A percentile compares a stretch with the other conserved stretches of the same genome.
phyloP scores from a whole-genome alignment of 805 yeast genomes.

The Spencermartinsiella europaea region DNA sequence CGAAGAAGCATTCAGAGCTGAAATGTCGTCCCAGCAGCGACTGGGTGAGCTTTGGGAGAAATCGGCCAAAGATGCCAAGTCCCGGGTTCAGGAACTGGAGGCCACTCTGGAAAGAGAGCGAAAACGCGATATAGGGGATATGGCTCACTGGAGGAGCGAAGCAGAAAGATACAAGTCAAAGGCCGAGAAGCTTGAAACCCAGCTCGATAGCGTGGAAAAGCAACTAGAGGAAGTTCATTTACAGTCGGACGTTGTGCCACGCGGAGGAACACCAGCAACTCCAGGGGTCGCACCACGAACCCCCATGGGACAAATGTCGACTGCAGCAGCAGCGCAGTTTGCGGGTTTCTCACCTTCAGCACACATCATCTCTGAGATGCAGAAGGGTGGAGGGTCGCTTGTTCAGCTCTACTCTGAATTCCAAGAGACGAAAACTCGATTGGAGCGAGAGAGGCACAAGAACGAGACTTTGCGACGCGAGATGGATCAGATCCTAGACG shows the following conservation, averaged over 20 bases:
- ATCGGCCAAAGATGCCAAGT: slow-evolving; percentile 46
- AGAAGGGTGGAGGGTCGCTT: slow-evolving; percentile 50
- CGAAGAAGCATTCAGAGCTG: slow-evolving; percentile 50
- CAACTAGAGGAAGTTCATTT: slow-evolving; percentile 15
- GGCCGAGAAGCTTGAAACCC: slow-evolving; percentile 35
- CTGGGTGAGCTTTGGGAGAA: slow-evolving; percentile 52
- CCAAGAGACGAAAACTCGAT: slow-evolving; percentile 56
- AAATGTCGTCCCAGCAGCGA: slow-evolving; percentile 58
- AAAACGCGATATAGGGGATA: slow-evolving; percentile 29
- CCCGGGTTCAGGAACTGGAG: slow-evolving; percentile 52
- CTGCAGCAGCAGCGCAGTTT: slow-evolving; percentile 6
- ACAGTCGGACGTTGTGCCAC: slow-evolving; percentile 14
- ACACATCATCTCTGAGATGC: slow-evolving; percentile 44
- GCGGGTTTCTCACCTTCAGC: slow-evolving; percentile 50
- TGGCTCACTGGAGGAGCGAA: slow-evolving; percentile 33
- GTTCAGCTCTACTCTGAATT: slow-evolving; percentile 64
- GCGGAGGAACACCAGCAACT: slow-evolving; percentile 7
- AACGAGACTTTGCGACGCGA: slow-evolving; percentile 67
- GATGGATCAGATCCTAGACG: slow-evolving; percentile 64
- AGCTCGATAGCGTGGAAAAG: slow-evolving; percentile 42
- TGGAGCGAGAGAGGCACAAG: slow-evolving; percentile 63
- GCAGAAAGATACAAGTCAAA: slow-evolving; percentile 35
- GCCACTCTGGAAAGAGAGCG: slow-evolving; percentile 39
- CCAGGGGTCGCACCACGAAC: slow-evolving; percentile 7
- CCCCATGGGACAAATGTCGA: slow-evolving; percentile 16